Conservation (phyloP, 2,329 filamentous ascomycete species). For the Pseudohalonectria lignicola region DNA sequence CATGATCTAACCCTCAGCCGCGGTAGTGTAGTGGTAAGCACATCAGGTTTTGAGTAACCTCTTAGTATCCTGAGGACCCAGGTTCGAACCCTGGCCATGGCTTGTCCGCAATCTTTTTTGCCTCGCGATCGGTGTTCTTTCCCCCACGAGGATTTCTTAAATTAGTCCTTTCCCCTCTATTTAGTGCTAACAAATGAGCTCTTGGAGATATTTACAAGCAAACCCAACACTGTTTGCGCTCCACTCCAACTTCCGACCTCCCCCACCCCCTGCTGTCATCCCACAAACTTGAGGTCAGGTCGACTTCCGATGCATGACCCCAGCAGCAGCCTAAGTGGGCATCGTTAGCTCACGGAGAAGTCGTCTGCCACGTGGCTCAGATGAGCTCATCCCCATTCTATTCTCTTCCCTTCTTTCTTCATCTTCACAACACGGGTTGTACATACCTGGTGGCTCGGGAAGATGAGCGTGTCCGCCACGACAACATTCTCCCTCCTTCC, state of each 20-base stretch:
- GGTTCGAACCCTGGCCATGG: constrained; percentile 2
- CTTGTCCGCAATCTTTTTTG: background rate
- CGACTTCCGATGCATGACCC: constrained; percentile 17
- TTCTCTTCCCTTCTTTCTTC: background rate
- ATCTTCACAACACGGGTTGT: background rate
- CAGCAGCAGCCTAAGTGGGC: constrained; percentile 21
- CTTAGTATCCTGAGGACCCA: background rate
- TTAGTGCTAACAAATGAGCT: no score
- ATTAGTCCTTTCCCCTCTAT: no score
- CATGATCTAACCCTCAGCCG: no score
- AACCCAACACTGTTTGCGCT: no score
- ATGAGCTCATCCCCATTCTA: no score
- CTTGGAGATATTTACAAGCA: no score
- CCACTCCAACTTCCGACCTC: no score
- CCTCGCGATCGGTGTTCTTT: no score
- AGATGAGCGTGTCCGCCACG: constrained; percentile 76
- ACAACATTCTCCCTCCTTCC: constrained; percentile 84
- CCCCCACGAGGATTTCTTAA: no score
- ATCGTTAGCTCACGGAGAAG: background rate
- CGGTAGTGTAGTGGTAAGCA: constrained; percentile 2
- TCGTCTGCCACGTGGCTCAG: background rate
- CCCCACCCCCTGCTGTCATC: no score
- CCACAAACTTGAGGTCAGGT: background rate
- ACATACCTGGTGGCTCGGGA: constrained; percentile 73
- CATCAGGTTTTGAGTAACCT: constrained; percentile 1